A percentile compares a stretch with the other conserved stretches of the same genome.
phyloP scores from a whole-genome alignment of 208 protist species.

The Acanthamoeba quina region DNA sequence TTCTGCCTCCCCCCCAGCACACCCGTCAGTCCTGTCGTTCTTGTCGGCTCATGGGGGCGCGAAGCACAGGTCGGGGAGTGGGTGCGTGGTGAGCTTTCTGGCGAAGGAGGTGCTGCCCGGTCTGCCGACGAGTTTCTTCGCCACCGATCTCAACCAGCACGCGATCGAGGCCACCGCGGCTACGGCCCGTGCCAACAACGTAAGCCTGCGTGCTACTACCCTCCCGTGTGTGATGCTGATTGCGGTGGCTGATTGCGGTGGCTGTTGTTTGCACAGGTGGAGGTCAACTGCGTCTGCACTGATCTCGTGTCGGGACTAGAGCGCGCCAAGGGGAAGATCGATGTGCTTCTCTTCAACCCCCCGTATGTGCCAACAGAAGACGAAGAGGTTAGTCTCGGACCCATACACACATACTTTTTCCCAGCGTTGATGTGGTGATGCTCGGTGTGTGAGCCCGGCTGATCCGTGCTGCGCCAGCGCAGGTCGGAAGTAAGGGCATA shows the following conservation, averaged over 20 bases:
- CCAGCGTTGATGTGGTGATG: no score
- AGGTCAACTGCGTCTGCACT: conserved; percentile 77
- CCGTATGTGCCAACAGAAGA: conserved; percentile 80
- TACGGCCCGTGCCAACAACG: conserved; percentile 74
- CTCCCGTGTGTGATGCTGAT: not conserved
- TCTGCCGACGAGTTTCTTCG: conserved; percentile 39
- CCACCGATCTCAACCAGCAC: conserved; percentile 79
- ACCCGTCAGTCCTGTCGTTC: not conserved
- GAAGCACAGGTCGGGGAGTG: conserved; percentile 76
- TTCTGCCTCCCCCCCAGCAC: not conserved
- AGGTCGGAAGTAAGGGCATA: conserved; percentile 67
- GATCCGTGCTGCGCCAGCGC: no score
- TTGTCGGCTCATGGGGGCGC: no score
- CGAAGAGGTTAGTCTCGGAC: conserved; percentile 59
- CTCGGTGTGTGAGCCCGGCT: no score
- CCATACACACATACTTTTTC: no score
- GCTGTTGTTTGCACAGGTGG: not conserved
- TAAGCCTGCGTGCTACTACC: not conserved
- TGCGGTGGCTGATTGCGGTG: no score
- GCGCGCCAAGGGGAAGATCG: conserved; percentile 68
- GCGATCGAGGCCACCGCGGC: conserved; percentile 18
- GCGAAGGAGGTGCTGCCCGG: conserved; percentile 20
- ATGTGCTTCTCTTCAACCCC: conserved; percentile 82
- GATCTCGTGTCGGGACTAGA: conserved; percentile 66
- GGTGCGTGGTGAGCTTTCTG: conserved; percentile 79